phyloP scores from a whole-genome alignment of 2,329 filamentous ascomycete species.

The Fusarium sp. region DNA sequence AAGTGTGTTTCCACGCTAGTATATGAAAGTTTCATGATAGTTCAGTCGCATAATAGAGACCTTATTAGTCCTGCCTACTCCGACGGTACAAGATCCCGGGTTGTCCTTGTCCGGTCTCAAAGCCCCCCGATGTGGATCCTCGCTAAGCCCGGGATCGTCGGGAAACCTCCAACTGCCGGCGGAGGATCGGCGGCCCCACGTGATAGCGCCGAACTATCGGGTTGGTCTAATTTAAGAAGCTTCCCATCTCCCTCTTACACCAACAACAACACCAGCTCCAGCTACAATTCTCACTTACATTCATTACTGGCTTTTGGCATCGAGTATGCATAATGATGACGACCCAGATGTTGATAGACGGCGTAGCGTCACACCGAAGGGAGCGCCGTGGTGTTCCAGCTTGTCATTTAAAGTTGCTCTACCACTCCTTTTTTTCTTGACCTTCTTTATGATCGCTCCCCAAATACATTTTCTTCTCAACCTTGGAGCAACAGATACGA shows the following conservation, averaged over 20 bases:
- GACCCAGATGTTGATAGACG: neutral
- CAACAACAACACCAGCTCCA: slow-evolving; percentile 1
- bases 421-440: slow-evolving; percentile 36
- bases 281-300: neutral
- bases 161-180: slow-evolving; percentile 8
- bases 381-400: slow-evolving; percentile 28
- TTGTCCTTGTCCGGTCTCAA: no score
- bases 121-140: slow-evolving; percentile 5
- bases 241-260: neutral
- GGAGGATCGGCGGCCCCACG: slow-evolving; percentile 32
- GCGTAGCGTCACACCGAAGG: neutral
- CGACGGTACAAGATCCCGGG: slow-evolving; percentile 8
- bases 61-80: neutral
- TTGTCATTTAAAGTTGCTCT: slow-evolving; percentile 31
- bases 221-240: slow-evolving; percentile 18
- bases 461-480: slow-evolving; percentile 25
- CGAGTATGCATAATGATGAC: slow-evolving; percentile 31
- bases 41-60: no score
- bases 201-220: slow-evolving; percentile 28
- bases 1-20: no score
- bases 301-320: neutral
- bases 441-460: slow-evolving; percentile 34
- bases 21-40: no score
- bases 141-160: slow-evolving; percentile 3
- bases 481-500: slow-evolving; percentile 29